Conservation (phyloP, 1,139 yeast species). For the Pichia sp. region DNA sequence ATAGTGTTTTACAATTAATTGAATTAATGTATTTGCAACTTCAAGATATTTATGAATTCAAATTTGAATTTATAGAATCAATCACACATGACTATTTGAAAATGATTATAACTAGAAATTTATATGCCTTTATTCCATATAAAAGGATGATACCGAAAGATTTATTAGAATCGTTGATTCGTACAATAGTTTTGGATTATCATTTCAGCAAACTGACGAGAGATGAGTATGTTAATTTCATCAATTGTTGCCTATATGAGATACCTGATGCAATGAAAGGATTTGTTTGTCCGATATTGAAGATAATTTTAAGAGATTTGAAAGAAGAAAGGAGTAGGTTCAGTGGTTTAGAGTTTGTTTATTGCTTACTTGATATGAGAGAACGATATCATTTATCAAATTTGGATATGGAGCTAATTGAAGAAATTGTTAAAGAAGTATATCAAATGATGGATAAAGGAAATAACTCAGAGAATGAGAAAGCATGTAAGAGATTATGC, state of each 20-base stretch:
- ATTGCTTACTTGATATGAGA: background rate
- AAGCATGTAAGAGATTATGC: too few species aligned
- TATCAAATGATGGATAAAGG: too few species aligned
- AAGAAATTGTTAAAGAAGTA: too few species aligned
- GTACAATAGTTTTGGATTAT: slow-evolving; percentile 9
- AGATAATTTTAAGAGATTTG: slow-evolving; percentile 8
- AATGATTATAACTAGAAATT: slow-evolving; percentile 56
- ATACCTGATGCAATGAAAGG: slow-evolving; percentile 6
- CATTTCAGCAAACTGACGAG: slow-evolving; percentile 10
- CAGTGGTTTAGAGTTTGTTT: slow-evolving; percentile 4
- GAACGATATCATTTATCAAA: background rate
- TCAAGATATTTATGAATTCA: slow-evolving; percentile 40
- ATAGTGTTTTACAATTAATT: slow-evolving; percentile 40
- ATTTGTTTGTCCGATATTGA: slow-evolving; percentile 9
- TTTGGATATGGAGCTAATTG: slow-evolving; percentile 17
- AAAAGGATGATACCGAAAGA: slow-evolving; percentile 43
- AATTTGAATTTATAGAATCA: slow-evolving; percentile 36
- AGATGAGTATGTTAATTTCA: slow-evolving; percentile 6
- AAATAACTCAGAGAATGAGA: too few species aligned
- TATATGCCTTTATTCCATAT: slow-evolving; percentile 65
- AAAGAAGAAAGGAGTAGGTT: slow-evolving; percentile 2
- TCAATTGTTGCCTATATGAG: slow-evolving; percentile 12
- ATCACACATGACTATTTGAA: slow-evolving; percentile 57
- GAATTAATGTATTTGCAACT: slow-evolving; percentile 55
- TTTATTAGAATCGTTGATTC: slow-evolving; percentile 4